phyloP scores from a whole-genome alignment of 768 basidiomycete genomes.

The Termitomyces sp. region DNA sequence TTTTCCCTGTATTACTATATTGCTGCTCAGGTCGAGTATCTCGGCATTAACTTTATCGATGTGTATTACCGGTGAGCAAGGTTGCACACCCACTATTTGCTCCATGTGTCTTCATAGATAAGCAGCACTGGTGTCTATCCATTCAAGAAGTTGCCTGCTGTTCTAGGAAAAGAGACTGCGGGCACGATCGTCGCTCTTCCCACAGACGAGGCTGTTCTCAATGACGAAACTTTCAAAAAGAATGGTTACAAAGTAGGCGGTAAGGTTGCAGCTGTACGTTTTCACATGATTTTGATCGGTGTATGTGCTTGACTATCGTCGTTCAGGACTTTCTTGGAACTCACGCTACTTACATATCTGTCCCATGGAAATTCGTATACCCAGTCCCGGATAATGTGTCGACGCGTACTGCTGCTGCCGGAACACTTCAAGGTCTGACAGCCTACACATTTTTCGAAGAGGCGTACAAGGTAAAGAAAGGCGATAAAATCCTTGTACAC shows the following conservation, averaged over 20 bases:
- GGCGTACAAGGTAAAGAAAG: conserved; percentile 76
- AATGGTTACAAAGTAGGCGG: conserved; percentile 64
- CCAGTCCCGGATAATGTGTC: conserved; percentile 62
- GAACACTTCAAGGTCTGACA: conserved; percentile 72
- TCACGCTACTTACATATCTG: conserved; percentile 69
- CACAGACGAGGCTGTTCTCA: conserved; percentile 52
- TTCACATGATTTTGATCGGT: neutral
- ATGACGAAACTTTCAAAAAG: conserved; percentile 56
- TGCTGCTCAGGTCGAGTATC: conserved; percentile 52
- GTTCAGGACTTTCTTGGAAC: conserved; percentile 39
- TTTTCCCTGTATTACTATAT: neutral
- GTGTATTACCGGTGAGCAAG: conserved; percentile 65
- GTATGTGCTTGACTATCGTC: neutral
- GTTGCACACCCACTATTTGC: neutral
- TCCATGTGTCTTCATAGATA: neutral
- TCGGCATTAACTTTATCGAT: conserved; percentile 86
- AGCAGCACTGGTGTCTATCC: conserved; percentile 61
- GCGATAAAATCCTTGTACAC: conserved; percentile 78
- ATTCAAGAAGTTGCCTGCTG: conserved; percentile 48
- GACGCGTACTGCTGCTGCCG: conserved; percentile 59
- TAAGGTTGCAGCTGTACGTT: conserved; percentile 62
- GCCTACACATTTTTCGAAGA: conserved; percentile 76
- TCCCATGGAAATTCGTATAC: conserved; percentile 55
- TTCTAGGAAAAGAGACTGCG: conserved; percentile 72
- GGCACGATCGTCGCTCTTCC: conserved; percentile 77